Evolutionary conservation across 2,329 filamentous ascomycete genomes (phyloP), one percentile per base, ranked within the genome.

Genomic region (Fusarium sp.): DNA sequence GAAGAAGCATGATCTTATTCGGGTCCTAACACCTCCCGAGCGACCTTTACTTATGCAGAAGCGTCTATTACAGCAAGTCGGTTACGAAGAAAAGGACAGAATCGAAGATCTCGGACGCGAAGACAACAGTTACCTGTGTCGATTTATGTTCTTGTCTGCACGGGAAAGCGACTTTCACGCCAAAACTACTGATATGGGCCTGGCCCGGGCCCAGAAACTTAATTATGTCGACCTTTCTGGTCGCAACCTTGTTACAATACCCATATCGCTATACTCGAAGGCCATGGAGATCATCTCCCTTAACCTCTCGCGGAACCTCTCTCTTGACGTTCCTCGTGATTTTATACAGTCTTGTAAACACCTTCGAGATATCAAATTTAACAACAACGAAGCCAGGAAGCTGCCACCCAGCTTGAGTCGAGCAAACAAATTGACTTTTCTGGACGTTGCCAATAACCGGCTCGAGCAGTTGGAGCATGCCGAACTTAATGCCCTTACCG

Each of bases 111-210:
- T 99, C 55, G 96, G 96, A 29, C 90, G 96, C 61, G 96, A 99
- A 80, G 96, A 99, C 83, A 97, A 98, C 80, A 97, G 94, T 78
- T 99, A 98, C 75, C 87, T 99, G 15, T 97, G 94, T 78, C 92
- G 96, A 8, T 98, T 99, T 82, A 94, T 96, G 64, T 99, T 99
- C 80, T 84, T 98, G 62, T 94, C 95, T 18, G 91, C 92, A 22
- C 93, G 95, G 75, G 92, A 97, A 79, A 94, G 90, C 78, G 94
- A 94, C 51, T 94, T 88, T 75, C 89, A 91, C 68, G 86, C 91
- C 45, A 82, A 79, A 65, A 82, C 80, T 22, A 91, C 94, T 69
- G 95, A 98, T 75, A 88, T 94, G 52, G 92, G 91, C 27, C 89
- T 97, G 69, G 90, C 88, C 77, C 94, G 94, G 76, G 89, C 92